Base-by-base conservation (phyloP, 495 filamentous ascomycete species). In the Annulohypoxylon maeteangense region DNA sequence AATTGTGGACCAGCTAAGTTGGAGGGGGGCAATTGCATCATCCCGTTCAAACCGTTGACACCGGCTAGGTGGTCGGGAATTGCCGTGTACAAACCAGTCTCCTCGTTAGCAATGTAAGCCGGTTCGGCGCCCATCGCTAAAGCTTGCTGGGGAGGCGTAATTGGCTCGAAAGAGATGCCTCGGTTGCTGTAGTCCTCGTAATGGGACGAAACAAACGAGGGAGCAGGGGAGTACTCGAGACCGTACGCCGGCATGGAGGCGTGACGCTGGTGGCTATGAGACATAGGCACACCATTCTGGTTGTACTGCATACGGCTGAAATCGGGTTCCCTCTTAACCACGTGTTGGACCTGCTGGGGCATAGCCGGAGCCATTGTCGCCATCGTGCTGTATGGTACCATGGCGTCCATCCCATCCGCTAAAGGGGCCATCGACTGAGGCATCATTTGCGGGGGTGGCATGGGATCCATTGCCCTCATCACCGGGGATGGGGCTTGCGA, bases 171-270 rank as follows among this genome's bases (percentile, higher is more conserved):
- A 4, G 96, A 98, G 66, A 98, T 88, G 27, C 93, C 95, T 36
- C 96, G 91, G 75, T 94, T 93, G 87, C 94, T 97, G 84, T 98
- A 99, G 74, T 98, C 94, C 77, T 98, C 95, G 70, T 92, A 96
- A 72, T 96, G 93, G 4, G 96, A 98, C 4, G 96, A 98, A 23
- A 97, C 93, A 74, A 98, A 98, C 1, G 95, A 98, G 2, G 95
- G 95, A 1, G 95, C 95, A 32, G 95, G 95, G 11, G 95, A 99
- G 84, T 97, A 99, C 79, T 99, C 95, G 82, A 98, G 89, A 40
- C 78, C 84, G 73, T 95, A 99, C 8, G 94, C 92, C 18, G 95
- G 95, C 93, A 98, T 97, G 0, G 96, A 98, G 45, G 94, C 91
- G 75, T 98, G 95, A 31, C 95, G 91, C 75, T 95, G 92, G 80